Base-by-base conservation (phyloP, 1,139 yeast genomes). In the Zhuliangozyma blackwelliae region DNA sequence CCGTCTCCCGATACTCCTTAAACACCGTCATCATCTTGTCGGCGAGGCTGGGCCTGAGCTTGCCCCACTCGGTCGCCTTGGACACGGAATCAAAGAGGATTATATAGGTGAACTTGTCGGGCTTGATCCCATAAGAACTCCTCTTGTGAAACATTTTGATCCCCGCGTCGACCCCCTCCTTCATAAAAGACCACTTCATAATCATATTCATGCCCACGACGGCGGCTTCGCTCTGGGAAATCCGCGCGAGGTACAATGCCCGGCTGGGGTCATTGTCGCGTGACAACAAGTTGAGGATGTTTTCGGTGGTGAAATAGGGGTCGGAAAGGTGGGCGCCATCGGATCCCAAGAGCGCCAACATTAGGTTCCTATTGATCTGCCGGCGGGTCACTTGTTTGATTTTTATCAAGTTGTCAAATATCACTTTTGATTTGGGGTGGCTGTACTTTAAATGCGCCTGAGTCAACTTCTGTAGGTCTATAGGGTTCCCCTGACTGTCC, bases 181-280 rank as follows among this genome's bases (percentile, higher is more conserved):
- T 55, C 7, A 58, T 56, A 10, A 80, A 55, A 27, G 69, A 61
- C 63, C 76, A 71, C 42, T 72, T 68, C 50, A 77, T 54, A 1
- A 84, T 66, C 11, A 72, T 65, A 44, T 84, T 84, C 77, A 78
- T 72, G 0, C 77, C 85, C 23, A 79, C 85, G 0, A 67, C 51
- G 8, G 86, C 86, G 25, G 69, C 63, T 0, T 44, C 36, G 6
- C 48, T 39, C 6, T 61, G 48, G 1, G 85, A 79, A 22, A 81
- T 44, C 34, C 68, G 65, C 6, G 77, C 70, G 20, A 82, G 55
- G 41, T 66, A 65, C 11, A 71, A 46, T 0, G 92, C 90, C 41
- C 84, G 70, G 26, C 62, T 65, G 0, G 65, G 45, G 35, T 59
- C 57, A 2, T 72, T 72, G 37, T 68, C 78, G 36, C 72, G 56